Base-by-base conservation (phyloP, 1,139 yeast genomes). In the Sugiyamaella castrensis region DNA sequence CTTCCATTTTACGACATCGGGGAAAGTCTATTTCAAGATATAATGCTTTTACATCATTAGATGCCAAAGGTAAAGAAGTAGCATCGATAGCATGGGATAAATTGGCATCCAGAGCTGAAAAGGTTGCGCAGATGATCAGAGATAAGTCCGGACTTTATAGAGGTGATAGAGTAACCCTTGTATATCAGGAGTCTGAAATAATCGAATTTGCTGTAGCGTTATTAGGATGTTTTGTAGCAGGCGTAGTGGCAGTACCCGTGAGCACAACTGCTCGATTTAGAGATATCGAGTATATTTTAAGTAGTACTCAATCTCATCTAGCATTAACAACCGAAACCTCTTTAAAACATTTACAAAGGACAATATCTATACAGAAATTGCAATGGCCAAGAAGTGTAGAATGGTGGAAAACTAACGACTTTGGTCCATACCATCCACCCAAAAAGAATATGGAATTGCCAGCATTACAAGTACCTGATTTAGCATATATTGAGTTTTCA, bases 401-500 rank as follows among this genome's bases (percentile, higher is more conserved):
- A 10, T 80, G 87, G 65, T 84, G 96, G 87, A 82, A 82, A 64
- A 91, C 98, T 0, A 84, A 87, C 30, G 98, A 91, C 59, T 77
- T 92, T 69, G 98, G 98, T 0, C 70, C 79, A 0, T 82, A 78
- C 56, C 80, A 76, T 52, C 75, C 79, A 1, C 76, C 80, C 30
- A 79, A 76, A 53, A 76, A 79, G 52, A 76, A 79, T 52, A 72
- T 74, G 10, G 81, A 75, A 56, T 82, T 69, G 61, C 96, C 88
- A 0, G 79, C 84, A 0, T 67, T 81, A 36, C 86, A 82, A 56
- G 77, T 81, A 24, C 82, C 87, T 7, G 95, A 87, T 62, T 71
- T 92, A 53, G 97, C 98, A 0, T 94, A 94, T 62, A 91, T 94
- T 26, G 98, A 94, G 67, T 94, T 86, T 64, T 82, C 95, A 0